phyloP scores from a whole-genome alignment of 192 early-diverging fungal genomes.

The Umbelopsis sp. region DNA sequence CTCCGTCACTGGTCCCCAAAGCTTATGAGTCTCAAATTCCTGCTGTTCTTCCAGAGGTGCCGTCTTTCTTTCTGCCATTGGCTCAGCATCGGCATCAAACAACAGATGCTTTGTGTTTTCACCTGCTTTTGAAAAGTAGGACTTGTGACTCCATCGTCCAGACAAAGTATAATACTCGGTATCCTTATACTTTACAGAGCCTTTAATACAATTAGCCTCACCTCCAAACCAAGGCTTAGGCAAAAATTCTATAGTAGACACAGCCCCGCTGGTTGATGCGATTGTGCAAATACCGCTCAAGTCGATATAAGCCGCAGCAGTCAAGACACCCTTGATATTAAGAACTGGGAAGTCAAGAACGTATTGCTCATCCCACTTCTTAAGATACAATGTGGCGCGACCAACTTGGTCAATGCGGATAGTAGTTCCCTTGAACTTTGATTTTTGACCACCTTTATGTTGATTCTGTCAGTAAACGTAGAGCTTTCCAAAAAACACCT shows the following conservation, averaged over 20 bases:
- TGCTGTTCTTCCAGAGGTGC: slow-evolving; percentile 61
- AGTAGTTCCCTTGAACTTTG: slow-evolving; percentile 66
- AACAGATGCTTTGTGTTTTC: slow-evolving; percentile 46
- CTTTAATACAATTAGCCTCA: slow-evolving; percentile 57
- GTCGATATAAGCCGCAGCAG: slow-evolving; percentile 66
- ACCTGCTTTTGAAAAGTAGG: slow-evolving; percentile 26
- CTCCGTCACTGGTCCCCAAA: slow-evolving; percentile 70
- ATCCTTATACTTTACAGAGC: slow-evolving; percentile 24
- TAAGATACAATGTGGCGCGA: slow-evolving; percentile 58
- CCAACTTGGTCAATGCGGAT: slow-evolving; percentile 70
- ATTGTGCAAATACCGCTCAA: slow-evolving; percentile 63
- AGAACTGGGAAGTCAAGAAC: slow-evolving; percentile 62
- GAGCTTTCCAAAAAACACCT: neutral
- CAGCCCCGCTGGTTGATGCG: slow-evolving; percentile 52
- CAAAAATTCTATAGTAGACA: slow-evolving; percentile 59
- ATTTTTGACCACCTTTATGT: slow-evolving; percentile 50
- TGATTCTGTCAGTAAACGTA: neutral
- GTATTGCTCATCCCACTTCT: slow-evolving; percentile 57
- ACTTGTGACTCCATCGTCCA: slow-evolving; percentile 43
- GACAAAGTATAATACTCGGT: slow-evolving; percentile 31
- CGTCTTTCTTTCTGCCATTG: slow-evolving; percentile 62
- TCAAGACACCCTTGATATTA: slow-evolving; percentile 62
- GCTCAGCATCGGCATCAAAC: slow-evolving; percentile 65
- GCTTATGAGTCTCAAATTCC: slow-evolving; percentile 64
- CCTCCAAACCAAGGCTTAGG: slow-evolving; percentile 70